Evolutionary conservation across 768 basidiomycete genomes (phyloP).

Genomic region (Mycena rebaudengoi): DNA sequence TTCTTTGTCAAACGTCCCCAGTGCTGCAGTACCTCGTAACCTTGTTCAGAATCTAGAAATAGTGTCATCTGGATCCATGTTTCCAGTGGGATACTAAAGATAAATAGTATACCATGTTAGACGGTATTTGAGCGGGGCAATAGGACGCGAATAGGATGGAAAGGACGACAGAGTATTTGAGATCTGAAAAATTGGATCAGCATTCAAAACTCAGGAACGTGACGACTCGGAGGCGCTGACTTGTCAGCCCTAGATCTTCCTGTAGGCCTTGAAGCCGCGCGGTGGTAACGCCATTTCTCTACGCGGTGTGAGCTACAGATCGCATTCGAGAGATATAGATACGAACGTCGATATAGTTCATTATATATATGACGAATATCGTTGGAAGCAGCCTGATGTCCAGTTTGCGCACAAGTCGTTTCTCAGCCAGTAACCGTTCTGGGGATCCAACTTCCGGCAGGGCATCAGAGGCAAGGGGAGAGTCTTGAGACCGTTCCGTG

Average conservation of each 20-base stretch:
- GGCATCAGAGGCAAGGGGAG: no score
- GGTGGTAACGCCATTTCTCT: slow-evolving; percentile 38
- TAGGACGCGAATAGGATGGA: slow-evolving; percentile 45
- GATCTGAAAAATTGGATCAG: no score
- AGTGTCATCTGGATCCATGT: background rate
- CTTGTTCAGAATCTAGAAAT: slow-evolving; percentile 19
- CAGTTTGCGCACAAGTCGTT: slow-evolving; percentile 49
- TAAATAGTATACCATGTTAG: slow-evolving; percentile 47
- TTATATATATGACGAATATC: slow-evolving; percentile 54
- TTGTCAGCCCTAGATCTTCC: slow-evolving; percentile 29
- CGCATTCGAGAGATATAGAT: background rate
- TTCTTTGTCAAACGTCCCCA: slow-evolving; percentile 45
- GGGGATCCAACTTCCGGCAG: background rate
- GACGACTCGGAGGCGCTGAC: no score
- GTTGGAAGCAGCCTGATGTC: slow-evolving; percentile 55
- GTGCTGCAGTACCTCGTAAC: slow-evolving; percentile 23
- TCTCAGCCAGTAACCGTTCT: slow-evolving; percentile 16
- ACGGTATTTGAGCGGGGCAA: slow-evolving; percentile 52
- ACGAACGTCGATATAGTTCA: slow-evolving; percentile 60
- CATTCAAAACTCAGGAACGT: no score
- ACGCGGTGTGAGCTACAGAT: background rate
- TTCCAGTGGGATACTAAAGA: background rate
- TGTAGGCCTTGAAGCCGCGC: slow-evolving; percentile 42
- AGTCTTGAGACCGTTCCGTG: no score
- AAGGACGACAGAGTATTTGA: slow-evolving; percentile 14